Percentiles rank a stretch among this genome's conserved stretches.
phyloP scores from a whole-genome alignment of 2,329 filamentous ascomycete species.

The Ceratocystis huliohia region DNA sequence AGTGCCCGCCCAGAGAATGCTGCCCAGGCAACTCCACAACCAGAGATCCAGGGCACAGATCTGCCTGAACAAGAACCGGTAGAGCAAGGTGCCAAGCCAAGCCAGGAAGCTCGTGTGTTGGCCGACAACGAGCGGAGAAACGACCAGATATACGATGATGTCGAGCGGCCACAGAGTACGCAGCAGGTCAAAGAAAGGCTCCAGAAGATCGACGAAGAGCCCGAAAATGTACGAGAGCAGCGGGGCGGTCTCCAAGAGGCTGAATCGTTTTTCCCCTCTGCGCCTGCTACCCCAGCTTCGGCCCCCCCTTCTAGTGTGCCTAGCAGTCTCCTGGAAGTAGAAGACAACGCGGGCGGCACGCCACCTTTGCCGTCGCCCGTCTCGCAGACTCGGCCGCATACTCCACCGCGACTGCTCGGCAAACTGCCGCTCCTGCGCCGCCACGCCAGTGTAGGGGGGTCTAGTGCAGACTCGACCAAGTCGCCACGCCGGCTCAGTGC shows the following conservation, averaged over 20 bases:
- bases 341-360: neutral
- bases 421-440: slow-evolving; percentile 13
- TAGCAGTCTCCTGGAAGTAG: neutral
- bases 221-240: slow-evolving; percentile 6
- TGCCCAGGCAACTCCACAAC: neutral
- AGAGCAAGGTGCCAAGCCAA: neutral
- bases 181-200: slow-evolving; percentile 15
- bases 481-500: slow-evolving; percentile 8
- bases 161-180: slow-evolving; percentile 12
- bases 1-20: neutral
- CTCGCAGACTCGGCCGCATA: neutral
- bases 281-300: neutral
- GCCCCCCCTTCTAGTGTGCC: neutral
- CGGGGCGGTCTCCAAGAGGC: neutral
- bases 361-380: slow-evolving; percentile 1
- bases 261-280: neutral
- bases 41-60: neutral
- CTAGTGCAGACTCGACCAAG: neutral
- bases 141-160: slow-evolving; percentile 12
- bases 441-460: neutral
- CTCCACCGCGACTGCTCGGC: slow-evolving; percentile 7
- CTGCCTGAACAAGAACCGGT: neutral
- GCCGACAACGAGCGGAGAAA: slow-evolving; percentile 10
- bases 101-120: neutral
- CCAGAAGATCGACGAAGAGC: slow-evolving; percentile 20